Conservation (phyloP, 495 filamentous ascomycete species). For the Hypoxylon lienhwacheense region DNA sequence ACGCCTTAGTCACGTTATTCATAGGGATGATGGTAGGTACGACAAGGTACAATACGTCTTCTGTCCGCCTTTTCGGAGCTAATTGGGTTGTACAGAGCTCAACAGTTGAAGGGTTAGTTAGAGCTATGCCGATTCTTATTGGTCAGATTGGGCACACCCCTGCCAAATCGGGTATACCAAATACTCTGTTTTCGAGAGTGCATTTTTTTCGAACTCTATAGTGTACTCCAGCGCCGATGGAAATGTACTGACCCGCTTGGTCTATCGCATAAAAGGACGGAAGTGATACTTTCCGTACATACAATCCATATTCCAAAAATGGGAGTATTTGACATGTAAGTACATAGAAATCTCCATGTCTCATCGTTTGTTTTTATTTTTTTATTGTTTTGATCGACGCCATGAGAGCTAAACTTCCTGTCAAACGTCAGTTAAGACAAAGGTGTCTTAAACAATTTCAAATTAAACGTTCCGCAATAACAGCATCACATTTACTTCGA, state of each 20-base stretch:
- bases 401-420: slow-evolving; percentile 12
- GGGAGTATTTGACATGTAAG: no score
- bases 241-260: no score
- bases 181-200: slow-evolving; percentile 10
- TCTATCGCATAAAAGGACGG: no score
- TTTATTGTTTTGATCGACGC: slow-evolving; percentile 7
- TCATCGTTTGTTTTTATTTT: slow-evolving; percentile 10
- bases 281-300: no score
- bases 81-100: no score
- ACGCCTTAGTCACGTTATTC: slow-evolving; percentile 2
- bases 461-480: neutral
- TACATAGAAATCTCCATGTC: no score
- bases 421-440: slow-evolving; percentile 12
- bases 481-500: neutral
- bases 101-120: slow-evolving; percentile 32
- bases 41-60: neutral
- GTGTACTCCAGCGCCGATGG: neutral
- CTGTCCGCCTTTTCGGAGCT: slow-evolving; percentile 4
- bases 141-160: slow-evolving; percentile 8
- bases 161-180: slow-evolving; percentile 32
- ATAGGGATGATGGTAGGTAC: no score
- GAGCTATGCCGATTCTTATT: slow-evolving; percentile 7
- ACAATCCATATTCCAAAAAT: no score
- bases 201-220: slow-evolving; percentile 13
- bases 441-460: slow-evolving; percentile 6